A percentile compares a stretch with the other conserved stretches of the same genome.
phyloP scores from a whole-genome alignment of 2,329 filamentous ascomycete species.

The Fonsecaea nubica region DNA sequence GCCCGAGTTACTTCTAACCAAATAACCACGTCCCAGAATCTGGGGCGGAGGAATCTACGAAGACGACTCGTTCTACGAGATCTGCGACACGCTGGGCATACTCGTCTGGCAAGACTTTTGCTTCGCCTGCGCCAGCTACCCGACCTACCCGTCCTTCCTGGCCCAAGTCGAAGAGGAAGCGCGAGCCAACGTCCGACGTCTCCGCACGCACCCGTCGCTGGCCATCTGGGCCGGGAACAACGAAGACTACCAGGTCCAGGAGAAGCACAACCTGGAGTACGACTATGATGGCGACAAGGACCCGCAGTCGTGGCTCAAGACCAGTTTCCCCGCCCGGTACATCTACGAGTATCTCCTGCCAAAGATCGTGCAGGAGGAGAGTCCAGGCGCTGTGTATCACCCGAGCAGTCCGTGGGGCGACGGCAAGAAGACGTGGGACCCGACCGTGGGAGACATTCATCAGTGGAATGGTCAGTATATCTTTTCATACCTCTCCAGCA shows the following conservation, averaged over 20 bases:
- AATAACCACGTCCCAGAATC: constrained; percentile 49
- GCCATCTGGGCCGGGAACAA: constrained; percentile 93
- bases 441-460: constrained; percentile 86
- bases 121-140: constrained; percentile 80
- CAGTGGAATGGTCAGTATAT: constrained; percentile 87
- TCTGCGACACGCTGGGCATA: constrained; percentile 78
- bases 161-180: constrained; percentile 70
- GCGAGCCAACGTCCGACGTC: constrained; percentile 66
- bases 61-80: constrained; percentile 73
- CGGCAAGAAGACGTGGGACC: constrained; percentile 73
- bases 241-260: constrained; percentile 88
- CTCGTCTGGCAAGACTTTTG: constrained; percentile 91
- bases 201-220: constrained; percentile 86
- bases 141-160: constrained; percentile 68
- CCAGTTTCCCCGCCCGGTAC: constrained; percentile 87
- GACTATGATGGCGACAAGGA: constrained; percentile 80
- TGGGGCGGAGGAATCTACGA: constrained; percentile 84
- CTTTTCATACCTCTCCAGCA: constrained; percentile 49
- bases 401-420: constrained; percentile 87
- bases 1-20: neutral
- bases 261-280: constrained; percentile 77
- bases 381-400: constrained; percentile 73
- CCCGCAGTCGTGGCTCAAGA: constrained; percentile 82
- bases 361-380: constrained; percentile 71
- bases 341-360: constrained; percentile 90